A percentile compares a stretch with the other conserved stretches of the same genome.
These are phyloP conservation scores for Alloteropsis semialata DNA, from an alignment of 176 grass and related monocot genomes.

Conservation along the genomic window DNA sequence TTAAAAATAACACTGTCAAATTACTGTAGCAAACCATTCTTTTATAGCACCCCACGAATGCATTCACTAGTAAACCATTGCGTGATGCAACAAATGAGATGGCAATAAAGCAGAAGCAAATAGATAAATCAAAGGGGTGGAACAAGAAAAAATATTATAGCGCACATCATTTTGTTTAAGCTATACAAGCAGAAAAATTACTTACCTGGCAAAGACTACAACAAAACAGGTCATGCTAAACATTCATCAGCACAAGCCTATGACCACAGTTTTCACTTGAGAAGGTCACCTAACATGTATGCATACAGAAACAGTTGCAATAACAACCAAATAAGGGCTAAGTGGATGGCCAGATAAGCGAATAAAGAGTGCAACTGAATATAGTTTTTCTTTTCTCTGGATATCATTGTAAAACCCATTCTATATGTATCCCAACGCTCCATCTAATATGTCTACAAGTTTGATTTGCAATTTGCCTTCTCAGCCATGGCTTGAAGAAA, in stretches of 20 bases:
- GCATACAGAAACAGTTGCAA: background rate
- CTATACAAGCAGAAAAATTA: conserved; percentile 20
- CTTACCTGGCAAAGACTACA: conserved; percentile 73
- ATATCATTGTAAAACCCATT: background rate
- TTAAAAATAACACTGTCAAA: background rate
- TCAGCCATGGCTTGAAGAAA: background rate
- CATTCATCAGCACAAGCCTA: background rate
- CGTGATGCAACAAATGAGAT: background rate
- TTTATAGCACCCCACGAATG: background rate
- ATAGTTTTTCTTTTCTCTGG: background rate
- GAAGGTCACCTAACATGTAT: background rate
- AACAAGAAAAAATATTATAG: background rate
- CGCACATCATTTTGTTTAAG: background rate
- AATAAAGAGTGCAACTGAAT: background rate
- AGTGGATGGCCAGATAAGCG: background rate
- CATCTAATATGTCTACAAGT: background rate
- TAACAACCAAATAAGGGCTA: background rate
- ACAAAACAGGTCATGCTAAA: background rate
- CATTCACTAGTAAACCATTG: background rate
- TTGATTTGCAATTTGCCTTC: background rate
- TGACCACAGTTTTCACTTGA: background rate
- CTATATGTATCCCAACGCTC: background rate
- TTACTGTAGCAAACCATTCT: background rate
- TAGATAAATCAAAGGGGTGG: background rate
- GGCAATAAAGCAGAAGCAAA: background rate